A percentile compares a stretch with the other conserved stretches of the same genome.
Conservation (phyloP, 192 early-diverging fungal species). For the Powellomyces hirtus region DNA sequence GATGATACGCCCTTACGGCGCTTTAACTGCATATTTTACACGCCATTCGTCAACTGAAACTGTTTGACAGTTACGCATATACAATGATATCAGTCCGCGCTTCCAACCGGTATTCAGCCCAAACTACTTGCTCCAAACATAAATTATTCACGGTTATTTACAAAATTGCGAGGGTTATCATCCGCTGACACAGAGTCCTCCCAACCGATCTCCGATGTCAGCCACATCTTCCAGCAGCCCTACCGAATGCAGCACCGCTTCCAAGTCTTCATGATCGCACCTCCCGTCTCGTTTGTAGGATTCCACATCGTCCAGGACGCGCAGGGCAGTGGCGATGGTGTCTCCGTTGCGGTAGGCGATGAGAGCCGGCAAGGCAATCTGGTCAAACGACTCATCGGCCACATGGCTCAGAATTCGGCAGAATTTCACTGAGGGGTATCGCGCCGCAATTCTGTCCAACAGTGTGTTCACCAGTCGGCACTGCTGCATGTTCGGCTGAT, state of each 20-base stretch:
- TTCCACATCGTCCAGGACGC: constrained; percentile 49
- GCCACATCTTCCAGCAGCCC: constrained; percentile 23
- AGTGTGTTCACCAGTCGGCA: constrained; percentile 77
- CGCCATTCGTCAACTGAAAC: no score
- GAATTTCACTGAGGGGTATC: constrained; percentile 80
- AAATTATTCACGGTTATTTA: no score
- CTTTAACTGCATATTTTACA: no score
- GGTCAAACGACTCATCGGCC: constrained; percentile 53
- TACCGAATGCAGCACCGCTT: constrained; percentile 33
- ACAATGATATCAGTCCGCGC: no score
- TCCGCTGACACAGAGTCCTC: no score
- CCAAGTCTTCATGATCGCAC: constrained; percentile 46
- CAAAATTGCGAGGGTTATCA: no score
- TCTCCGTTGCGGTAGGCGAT: constrained; percentile 47
- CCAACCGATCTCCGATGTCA: no score
- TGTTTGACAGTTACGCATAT: no score
- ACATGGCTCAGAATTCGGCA: constrained; percentile 72
- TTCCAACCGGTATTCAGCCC: no score
- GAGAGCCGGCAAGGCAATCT: constrained; percentile 48
- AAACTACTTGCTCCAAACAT: no score
- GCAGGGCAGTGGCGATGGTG: constrained; percentile 30
- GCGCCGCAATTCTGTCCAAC: constrained; percentile 64
- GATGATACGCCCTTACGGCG: no score
- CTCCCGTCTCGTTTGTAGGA: constrained; percentile 35
- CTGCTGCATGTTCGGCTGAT: constrained; percentile 35